These are phyloP conservation scores for Daldinia decipiens DNA, from an alignment of 495 filamentous ascomycete species.

Conservation along the genomic window DNA sequence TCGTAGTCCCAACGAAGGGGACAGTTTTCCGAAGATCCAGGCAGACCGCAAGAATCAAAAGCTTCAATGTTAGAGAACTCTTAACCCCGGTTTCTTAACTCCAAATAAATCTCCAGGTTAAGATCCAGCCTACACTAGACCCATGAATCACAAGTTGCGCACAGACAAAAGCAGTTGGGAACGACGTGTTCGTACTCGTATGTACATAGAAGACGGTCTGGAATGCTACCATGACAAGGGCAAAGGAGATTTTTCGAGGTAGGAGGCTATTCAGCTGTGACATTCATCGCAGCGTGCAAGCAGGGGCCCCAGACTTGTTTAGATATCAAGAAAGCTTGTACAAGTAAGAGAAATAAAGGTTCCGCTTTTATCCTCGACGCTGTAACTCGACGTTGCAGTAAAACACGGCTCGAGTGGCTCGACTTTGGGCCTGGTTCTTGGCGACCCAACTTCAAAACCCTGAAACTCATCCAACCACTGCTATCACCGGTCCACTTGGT, in stretches of 20 bases:
- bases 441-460: conserved; percentile 21
- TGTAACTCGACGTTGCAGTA: conserved; percentile 33
- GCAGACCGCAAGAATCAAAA: conserved; percentile 1
- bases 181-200: conserved; percentile 7
- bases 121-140: not conserved
- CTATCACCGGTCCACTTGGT: conserved; percentile 21
- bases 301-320: conserved; percentile 2
- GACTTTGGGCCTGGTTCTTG: conserved; percentile 31
- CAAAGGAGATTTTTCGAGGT: not conserved
- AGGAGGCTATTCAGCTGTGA: conserved; percentile 1
- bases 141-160: conserved; percentile 19
- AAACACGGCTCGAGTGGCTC: conserved; percentile 31
- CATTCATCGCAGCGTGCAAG: conserved; percentile 8
- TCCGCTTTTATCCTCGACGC: conserved; percentile 9
- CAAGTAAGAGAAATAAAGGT: conserved; percentile 12
- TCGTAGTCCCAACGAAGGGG: conserved; percentile 12
- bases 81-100: not conserved
- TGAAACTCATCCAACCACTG: conserved; percentile 14
- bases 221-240: conserved; percentile 29
- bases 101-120: not conserved
- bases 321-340: conserved; percentile 36
- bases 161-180: conserved; percentile 17
- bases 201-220: conserved; percentile 8
- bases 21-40: conserved; percentile 10
- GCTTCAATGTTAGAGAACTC: conserved; percentile 1